A percentile compares a stretch with the other conserved stretches of the same genome.
These are phyloP conservation scores for Escovopsis weberi DNA, from an alignment of 2,329 filamentous ascomycete genomes.

Conservation along the genomic window DNA sequence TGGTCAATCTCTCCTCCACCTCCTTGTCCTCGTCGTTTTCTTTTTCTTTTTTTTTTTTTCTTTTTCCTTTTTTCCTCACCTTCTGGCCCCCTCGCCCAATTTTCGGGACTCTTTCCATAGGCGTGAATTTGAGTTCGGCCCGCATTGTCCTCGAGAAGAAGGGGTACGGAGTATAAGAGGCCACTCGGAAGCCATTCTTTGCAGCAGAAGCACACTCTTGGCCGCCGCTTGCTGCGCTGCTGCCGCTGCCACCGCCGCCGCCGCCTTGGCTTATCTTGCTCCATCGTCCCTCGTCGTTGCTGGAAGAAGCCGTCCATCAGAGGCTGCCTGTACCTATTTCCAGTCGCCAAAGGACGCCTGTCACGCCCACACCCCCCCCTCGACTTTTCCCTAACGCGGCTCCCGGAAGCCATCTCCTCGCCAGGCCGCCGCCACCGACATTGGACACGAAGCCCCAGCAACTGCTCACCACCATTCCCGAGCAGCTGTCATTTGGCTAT, in stretches of 20 bases:
- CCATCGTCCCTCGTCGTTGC: background rate
- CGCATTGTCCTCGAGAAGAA: no score
- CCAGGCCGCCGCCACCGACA: slow-evolving; percentile 1
- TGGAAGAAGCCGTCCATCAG: background rate
- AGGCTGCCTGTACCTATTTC: background rate
- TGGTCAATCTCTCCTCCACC: background rate
- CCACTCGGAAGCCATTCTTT: background rate
- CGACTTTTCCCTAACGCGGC: background rate
- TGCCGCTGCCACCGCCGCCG: background rate
- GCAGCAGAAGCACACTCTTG: background rate
- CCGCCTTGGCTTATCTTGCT: background rate
- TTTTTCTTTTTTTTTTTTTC: background rate
- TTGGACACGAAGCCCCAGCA: background rate
- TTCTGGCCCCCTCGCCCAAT: background rate
- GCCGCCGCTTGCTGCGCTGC: background rate
- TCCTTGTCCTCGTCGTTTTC: background rate
- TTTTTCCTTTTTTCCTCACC: background rate
- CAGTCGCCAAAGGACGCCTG: background rate
- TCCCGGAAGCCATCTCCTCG: slow-evolving; percentile 3
- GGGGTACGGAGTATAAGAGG: background rate
- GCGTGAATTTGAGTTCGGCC: slow-evolving; percentile 2
- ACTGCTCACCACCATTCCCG: background rate
- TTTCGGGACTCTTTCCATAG: background rate
- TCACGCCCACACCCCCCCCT: slow-evolving; percentile 1
- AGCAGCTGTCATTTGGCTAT: no score